Percentiles rank a stretch among this genome's conserved stretches.
Conservation (phyloP, 805 yeast species). For the Nakazawaea ambrosiae region DNA sequence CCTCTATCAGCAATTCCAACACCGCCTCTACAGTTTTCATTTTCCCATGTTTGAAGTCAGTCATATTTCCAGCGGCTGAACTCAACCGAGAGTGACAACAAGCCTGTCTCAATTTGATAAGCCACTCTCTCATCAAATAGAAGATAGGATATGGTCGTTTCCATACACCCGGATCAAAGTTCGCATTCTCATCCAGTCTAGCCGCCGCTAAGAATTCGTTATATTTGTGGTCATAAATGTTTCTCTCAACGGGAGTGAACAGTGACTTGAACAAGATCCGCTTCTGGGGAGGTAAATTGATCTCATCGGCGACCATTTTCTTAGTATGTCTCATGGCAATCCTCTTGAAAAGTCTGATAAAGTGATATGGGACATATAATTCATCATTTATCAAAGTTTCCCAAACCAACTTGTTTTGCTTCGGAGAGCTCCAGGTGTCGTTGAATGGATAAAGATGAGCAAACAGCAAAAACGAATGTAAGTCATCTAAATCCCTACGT, state of each 20-base stretch:
- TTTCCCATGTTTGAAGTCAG: background rate
- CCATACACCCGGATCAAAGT: no score
- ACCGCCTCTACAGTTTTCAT: constrained; percentile 55
- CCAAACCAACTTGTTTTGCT: constrained; percentile 21
- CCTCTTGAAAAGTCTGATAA: constrained; percentile 43
- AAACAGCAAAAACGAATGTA: constrained; percentile 65
- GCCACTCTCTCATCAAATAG: constrained; percentile 58
- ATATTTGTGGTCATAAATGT: constrained; percentile 63
- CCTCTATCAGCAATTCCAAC: constrained; percentile 53
- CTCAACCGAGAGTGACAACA: constrained; percentile 71
- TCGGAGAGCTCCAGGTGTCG: constrained; percentile 16
- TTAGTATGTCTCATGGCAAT: constrained; percentile 78
- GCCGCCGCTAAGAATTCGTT: constrained; percentile 52
- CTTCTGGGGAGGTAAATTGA: constrained; percentile 71
- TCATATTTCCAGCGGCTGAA: background rate
- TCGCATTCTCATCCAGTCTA: constrained; percentile 46
- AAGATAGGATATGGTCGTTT: no score
- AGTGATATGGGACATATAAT: constrained; percentile 26
- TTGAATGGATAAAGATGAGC: constrained; percentile 62
- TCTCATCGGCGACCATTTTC: constrained; percentile 70
- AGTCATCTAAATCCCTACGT: constrained; percentile 55
- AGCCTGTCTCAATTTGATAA: constrained; percentile 60
- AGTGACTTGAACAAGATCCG: constrained; percentile 65
- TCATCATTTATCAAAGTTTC: constrained; percentile 14
- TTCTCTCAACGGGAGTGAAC: constrained; percentile 78